Base-by-base conservation (phyloP, 495 filamentous ascomycete species). In the Neurospora sp. region DNA sequence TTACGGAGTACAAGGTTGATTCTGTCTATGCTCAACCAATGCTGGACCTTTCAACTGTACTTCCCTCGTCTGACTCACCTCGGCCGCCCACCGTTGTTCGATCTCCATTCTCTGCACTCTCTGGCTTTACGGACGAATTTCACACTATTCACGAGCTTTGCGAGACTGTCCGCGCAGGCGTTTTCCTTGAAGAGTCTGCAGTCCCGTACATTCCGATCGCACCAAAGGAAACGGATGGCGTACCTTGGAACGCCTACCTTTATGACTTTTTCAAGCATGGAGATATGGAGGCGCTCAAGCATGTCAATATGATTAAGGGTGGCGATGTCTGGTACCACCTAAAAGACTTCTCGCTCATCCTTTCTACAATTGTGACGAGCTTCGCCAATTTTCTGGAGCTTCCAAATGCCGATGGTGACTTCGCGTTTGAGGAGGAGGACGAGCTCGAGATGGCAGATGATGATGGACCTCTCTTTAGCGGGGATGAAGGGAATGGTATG, bases 181-280 rank as follows among this genome's bases (percentile, higher is more conserved):
- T 94, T 4, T 93, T 92, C 79, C 83, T 94, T 0, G 92, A 94
- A 78, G 85, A 90, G 75, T 83, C 90, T 7, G 89, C 89, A 14
- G 85, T 94, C 38, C 92, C 92, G 0, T 86, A 90, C 79, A 78
- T 94, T 1, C 82, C 84, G 35, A 76, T 90, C 5, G 83, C 85
- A 71, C 85, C 88, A 0, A 83, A 89, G 37, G 85, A 89, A 70
- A 77, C 78, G 35, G 44, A 5, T 78, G 79, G 18, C 68, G 79
- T n/a, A 81, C 86, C 20, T 74, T 77, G 90, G 68, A 94, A 94
- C 75, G 90, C 90, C 0, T 93, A 93, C 74, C 81, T 94, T 10
- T 88, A 89, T 69, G 91, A 94, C 75, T 94, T 93, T 79, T 93
- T 86, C 86, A 89, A 87, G 77, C 87, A 94, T 73, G 92, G 91